Evolutionary conservation across 768 basidiomycete genomes (phyloP).

Genomic region (Pleurotus platypus): DNA sequence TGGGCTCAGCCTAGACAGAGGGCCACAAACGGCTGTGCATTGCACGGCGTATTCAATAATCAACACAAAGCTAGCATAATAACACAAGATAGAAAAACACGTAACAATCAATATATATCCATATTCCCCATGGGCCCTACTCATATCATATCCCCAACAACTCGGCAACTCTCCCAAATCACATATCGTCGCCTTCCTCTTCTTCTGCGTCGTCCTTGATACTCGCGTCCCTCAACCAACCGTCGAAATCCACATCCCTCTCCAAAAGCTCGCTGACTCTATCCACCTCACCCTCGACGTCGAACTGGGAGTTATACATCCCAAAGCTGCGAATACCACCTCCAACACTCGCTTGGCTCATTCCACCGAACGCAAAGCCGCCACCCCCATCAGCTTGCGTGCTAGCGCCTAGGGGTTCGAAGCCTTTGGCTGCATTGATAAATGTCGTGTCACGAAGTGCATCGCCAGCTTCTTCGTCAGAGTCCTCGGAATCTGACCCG

Average conservation of each 20-base stretch:
- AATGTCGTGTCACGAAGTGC: background rate
- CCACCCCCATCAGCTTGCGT: background rate
- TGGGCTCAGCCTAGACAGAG: no score
- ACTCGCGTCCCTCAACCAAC: conserved; percentile 44
- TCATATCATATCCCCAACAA: no score
- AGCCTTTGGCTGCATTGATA: background rate
- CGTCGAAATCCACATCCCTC: conserved; percentile 54
- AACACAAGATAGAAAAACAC: no score
- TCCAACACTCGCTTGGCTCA: background rate
- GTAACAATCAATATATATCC: no score
- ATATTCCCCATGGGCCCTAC: no score
- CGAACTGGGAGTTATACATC: conserved; percentile 53
- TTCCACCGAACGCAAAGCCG: background rate
- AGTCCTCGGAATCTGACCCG: conserved; percentile 7
- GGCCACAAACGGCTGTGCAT: no score
- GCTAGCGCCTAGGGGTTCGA: background rate
- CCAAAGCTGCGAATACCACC: conserved; percentile 1
- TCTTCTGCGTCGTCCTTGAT: conserved; percentile 22
- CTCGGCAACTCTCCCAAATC: no score
- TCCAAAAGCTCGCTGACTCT: conserved; percentile 52
- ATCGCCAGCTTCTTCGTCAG: background rate
- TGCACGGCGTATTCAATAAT: no score
- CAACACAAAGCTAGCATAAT: no score
- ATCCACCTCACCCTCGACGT: conserved; percentile 51
- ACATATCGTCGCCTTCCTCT: background rate